Base-by-base conservation (phyloP, 176 grass and related monocot genomes). In the Juncus effusus region DNA sequence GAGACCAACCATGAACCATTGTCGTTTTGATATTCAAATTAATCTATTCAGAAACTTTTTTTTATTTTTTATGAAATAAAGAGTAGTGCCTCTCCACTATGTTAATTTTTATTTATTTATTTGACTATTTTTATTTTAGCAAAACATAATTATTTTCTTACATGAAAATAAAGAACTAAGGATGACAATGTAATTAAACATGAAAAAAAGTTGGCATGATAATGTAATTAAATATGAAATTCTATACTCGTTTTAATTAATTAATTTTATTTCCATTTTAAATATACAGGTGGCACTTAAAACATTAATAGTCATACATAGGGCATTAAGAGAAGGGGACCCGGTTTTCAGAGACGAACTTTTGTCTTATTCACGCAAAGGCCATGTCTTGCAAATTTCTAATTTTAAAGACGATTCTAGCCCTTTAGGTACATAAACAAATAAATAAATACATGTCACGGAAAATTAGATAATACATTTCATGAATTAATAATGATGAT, bases 351-450 rank as follows among this genome's bases (percentile, higher is more conserved):
- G 70, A 72, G 93, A 86, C 40, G 93, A 92, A 39, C 77, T 97
- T 63, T 65, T 92, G 75, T 89, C 54, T 16, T 97, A 97, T 67
- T 92, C 93, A n/a, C 84, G 82, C 13, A 82, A 85, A 83, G 85
- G 93, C 40, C 86, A 62, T 72, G 74, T 97, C 77, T 70, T 97
- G 61, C 88, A 92, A 67, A 88, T 96, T 71, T 85, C 92, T 56
- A 84, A 84, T 37, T 96, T 96, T 79, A 88, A 88, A 65, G 87
- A 97, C 74, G 93, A 92, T 68, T 97, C 93, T 7, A 86, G 85
- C 67, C 88, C 93, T 73, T 50, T 92, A 77, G 93, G 93, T 97
- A 53, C 54, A 51, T 80, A 70, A 61, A 1, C 2, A 6, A 47
- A 6, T 9, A 47, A 47, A 6, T 6, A 6, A 47, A 1, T 47